Percentiles rank a stretch among this genome's conserved stretches.
These are phyloP conservation scores for Bromus sterilis DNA, from an alignment of 176 grass and related monocot species.

Conservation along the genomic window DNA sequence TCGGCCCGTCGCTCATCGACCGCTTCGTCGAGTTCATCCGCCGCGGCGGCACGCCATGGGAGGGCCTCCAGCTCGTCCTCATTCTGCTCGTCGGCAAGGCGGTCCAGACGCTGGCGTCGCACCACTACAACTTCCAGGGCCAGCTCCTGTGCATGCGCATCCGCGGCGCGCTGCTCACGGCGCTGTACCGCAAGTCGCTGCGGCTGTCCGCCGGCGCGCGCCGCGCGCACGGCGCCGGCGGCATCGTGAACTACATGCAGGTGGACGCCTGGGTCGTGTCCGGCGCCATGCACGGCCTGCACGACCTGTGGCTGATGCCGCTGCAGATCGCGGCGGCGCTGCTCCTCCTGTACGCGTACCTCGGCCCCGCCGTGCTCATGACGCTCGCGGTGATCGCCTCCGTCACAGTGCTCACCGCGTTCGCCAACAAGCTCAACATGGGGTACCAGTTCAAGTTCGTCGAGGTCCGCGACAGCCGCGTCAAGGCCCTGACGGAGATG, in stretches of 20 bases:
- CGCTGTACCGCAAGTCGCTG: constrained; percentile 59
- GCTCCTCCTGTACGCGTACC: constrained; percentile 36
- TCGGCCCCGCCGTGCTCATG: constrained; percentile 48
- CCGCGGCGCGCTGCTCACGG: constrained; percentile 41
- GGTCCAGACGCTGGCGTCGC: constrained; percentile 37
- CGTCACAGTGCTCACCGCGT: constrained; percentile 27
- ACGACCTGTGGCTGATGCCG: constrained; percentile 59
- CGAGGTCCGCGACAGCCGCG: constrained; percentile 42
- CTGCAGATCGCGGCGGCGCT: constrained; percentile 54
- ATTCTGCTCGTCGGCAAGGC: constrained; percentile 31
- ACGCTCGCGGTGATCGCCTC: constrained; percentile 36
- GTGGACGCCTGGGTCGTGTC: constrained; percentile 47
- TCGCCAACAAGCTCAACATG: constrained; percentile 40
- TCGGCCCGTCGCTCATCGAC: constrained; percentile 30
- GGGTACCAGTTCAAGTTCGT: constrained; percentile 37
- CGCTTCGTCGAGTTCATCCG: constrained; percentile 26
- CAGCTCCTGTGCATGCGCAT: constrained; percentile 57
- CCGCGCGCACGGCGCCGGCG: constrained; percentile 41
- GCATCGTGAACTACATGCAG: constrained; percentile 73
- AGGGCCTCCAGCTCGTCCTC: constrained; percentile 28
- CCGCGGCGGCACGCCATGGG: constrained; percentile 6
- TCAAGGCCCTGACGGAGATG: constrained; percentile 71
- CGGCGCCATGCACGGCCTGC: constrained; percentile 28
- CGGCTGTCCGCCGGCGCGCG: constrained; percentile 47
- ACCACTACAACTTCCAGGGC: constrained; percentile 73